Percentiles rank a stretch among this genome's conserved stretches.
Conservation (phyloP, 2,329 filamentous ascomycete genomes). For the Colletotrichum spaethianum region DNA sequence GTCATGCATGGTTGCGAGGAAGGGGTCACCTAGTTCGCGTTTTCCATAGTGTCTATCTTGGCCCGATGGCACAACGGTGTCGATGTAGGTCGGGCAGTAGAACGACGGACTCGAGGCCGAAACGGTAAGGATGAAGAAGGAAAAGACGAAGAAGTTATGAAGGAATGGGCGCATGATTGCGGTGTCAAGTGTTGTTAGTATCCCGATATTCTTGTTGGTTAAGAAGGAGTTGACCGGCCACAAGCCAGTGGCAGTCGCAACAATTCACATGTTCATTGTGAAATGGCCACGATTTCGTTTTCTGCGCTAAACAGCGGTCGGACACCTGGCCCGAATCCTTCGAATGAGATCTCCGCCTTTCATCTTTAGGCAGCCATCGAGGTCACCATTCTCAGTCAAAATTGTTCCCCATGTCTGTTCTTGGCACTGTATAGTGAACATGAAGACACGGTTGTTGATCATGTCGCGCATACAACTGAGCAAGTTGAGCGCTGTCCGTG, state of each 20-base stretch:
- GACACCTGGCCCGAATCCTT: neutral
- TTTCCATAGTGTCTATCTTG: neutral
- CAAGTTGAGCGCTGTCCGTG: neutral
- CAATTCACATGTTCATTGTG: neutral
- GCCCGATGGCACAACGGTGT: slow-evolving; percentile 12
- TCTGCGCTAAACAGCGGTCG: neutral
- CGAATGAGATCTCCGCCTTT: no score
- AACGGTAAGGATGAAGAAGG: neutral
- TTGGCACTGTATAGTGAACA: neutral
- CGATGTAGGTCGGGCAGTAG: slow-evolving; percentile 31
- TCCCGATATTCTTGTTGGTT: no score
- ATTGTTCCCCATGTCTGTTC: neutral
- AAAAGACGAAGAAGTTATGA: neutral
- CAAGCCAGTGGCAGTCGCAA: neutral
- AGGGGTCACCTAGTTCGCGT: slow-evolving; percentile 15
- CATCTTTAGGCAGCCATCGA: neutral
- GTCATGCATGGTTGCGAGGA: slow-evolving; percentile 21
- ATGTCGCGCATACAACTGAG: neutral
- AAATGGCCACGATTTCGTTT: neutral
- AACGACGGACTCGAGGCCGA: neutral
- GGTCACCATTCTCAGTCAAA: neutral
- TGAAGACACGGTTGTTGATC: neutral
- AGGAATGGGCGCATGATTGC: neutral
- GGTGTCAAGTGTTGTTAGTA: neutral
- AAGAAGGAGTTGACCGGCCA: no score